phyloP scores from a whole-genome alignment of 169 alveolate genomes.

The Plasmodium coatneyi region DNA sequence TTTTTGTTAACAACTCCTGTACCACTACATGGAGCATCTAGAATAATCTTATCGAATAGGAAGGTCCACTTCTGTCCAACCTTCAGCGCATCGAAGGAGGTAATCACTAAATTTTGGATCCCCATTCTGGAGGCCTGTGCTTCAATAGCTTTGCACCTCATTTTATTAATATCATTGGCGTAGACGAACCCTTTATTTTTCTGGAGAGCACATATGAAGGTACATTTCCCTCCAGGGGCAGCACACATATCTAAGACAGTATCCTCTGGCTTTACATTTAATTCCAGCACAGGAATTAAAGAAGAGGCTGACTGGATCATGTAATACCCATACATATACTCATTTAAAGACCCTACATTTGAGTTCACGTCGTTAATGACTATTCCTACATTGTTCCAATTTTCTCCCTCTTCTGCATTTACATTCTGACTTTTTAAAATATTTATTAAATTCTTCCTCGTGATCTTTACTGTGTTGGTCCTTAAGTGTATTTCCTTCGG shows the following conservation, averaged over 20 bases:
- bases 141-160: conserved; percentile 92
- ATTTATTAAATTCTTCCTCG: conserved; percentile 93
- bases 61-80: conserved; percentile 87
- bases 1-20: conserved; percentile 96
- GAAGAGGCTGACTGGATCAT: conserved; percentile 96
- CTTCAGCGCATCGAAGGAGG: conserved; percentile 95
- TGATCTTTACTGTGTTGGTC: conserved; percentile 92
- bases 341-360: conserved; percentile 98
- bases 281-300: conserved; percentile 93
- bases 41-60: conserved; percentile 94
- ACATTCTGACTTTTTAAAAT: conserved; percentile 94
- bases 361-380: conserved; percentile 93
- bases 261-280: conserved; percentile 79
- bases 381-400: conserved; percentile 87
- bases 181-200: conserved; percentile 94
- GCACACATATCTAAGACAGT: conserved; percentile 96
- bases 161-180: conserved; percentile 95
- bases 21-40: conserved; percentile 98
- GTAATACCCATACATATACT: conserved; percentile 97
- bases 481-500: conserved; percentile 43
- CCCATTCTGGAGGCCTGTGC: conserved; percentile 93
- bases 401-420: conserved; percentile 91
- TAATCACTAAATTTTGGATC: conserved; percentile 91
- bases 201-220: conserved; percentile 95
- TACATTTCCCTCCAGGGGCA: conserved; percentile 98